Percentiles rank a stretch among this genome's conserved stretches.
Evolutionary conservation across 2,329 filamentous ascomycete species (phyloP).

Genomic region (Talaromyces rugulosus): DNA sequence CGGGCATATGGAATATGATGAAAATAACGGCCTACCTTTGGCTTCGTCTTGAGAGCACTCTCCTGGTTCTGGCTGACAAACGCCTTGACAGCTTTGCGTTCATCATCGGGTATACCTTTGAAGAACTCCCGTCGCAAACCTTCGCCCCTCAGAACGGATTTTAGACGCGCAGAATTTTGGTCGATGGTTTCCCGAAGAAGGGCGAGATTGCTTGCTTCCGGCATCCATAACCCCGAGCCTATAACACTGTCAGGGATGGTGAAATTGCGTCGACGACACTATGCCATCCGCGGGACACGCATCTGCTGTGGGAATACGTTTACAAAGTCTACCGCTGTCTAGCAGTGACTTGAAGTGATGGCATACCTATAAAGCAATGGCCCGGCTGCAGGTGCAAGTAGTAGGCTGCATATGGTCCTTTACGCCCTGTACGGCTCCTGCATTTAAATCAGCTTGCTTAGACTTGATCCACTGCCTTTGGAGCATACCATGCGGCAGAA

Average conservation of each 20-base stretch:
- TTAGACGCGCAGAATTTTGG: slow-evolving; percentile 65
- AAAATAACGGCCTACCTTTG: slow-evolving; percentile 60
- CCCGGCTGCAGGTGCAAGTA: slow-evolving; percentile 78
- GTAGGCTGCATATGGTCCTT: slow-evolving; percentile 83
- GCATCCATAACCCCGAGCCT: slow-evolving; percentile 79
- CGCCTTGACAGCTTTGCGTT: slow-evolving; percentile 60
- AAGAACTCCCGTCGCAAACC: slow-evolving; percentile 64
- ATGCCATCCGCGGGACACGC: neutral
- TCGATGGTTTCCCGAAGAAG: slow-evolving; percentile 72
- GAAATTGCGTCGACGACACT: neutral
- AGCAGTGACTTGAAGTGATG: neutral
- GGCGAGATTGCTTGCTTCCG: slow-evolving; percentile 62
- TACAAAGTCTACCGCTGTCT: neutral
- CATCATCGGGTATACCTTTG: slow-evolving; percentile 49
- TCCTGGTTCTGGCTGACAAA: slow-evolving; percentile 68
- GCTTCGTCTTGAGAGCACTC: slow-evolving; percentile 77
- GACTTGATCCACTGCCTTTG: slow-evolving; percentile 6
- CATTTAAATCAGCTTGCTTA: slow-evolving; percentile 17
- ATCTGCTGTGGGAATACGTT: neutral
- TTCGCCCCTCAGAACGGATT: slow-evolving; percentile 59
- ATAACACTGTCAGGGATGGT: slow-evolving; percentile 9
- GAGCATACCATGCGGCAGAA: slow-evolving; percentile 66
- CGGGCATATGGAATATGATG: slow-evolving; percentile 12
- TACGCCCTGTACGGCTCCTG: slow-evolving; percentile 77
- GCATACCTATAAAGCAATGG: slow-evolving; percentile 66